A percentile compares a stretch with the other conserved stretches of the same genome.
phyloP scores from a whole-genome alignment of 176 grass and related monocot genomes.

The Microstegium vimineum region DNA sequence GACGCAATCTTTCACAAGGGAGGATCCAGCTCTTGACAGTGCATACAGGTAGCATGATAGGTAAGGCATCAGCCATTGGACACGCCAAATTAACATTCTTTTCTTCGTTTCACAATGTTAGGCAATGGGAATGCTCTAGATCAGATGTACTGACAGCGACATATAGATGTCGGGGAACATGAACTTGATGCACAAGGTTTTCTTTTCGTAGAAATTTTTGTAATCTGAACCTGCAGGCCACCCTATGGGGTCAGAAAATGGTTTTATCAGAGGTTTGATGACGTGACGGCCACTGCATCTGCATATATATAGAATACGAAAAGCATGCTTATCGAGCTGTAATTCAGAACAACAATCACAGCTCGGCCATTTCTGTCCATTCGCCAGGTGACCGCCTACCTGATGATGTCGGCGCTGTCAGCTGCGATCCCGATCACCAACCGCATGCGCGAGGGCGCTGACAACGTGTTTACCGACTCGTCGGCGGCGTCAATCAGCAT shows the following conservation, averaged over 20 bases:
- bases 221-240: background rate
- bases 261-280: background rate
- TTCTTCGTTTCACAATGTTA: background rate
- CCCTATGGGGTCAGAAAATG: background rate
- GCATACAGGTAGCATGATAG: background rate
- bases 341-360: background rate
- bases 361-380: background rate
- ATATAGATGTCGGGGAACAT: background rate
- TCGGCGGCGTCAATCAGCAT: constrained; percentile 91
- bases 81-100: background rate
- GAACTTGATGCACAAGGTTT: background rate
- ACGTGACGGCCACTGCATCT: background rate
- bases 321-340: background rate
- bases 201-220: background rate
- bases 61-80: constrained; percentile 5
- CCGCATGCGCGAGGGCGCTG: constrained; percentile 59
- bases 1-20: background rate
- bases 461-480: constrained; percentile 77
- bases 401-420: constrained; percentile 73
- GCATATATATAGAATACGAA: background rate
- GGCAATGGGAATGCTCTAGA: background rate
- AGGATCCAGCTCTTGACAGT: background rate
- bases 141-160: background rate
- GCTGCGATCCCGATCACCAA: constrained; percentile 87
- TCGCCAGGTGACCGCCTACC: constrained; percentile 65